Conservation (phyloP, 2,329 filamentous ascomycete genomes). For the Verruconis gallopava region DNA sequence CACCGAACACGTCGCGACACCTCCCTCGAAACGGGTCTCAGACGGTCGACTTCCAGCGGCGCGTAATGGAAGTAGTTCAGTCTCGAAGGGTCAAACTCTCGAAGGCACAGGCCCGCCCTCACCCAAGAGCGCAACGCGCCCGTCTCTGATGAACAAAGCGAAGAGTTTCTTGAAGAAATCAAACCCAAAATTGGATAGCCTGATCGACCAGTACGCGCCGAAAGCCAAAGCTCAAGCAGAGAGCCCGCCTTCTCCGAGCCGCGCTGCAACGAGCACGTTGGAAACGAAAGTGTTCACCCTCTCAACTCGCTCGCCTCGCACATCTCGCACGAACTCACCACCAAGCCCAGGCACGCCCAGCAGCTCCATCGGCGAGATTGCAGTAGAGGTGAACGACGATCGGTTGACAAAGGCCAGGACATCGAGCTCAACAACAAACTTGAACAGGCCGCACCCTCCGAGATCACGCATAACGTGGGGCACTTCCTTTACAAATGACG, state of each 20-base stretch:
- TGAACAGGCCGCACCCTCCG: conserved; percentile 2
- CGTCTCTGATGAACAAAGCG: conserved; percentile 1
- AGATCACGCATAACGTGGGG: conserved; percentile 7
- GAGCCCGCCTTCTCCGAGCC: neutral
- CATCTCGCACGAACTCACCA: conserved; percentile 5
- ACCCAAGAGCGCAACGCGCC: conserved; percentile 1
- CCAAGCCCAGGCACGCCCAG: neutral
- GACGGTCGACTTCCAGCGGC: neutral
- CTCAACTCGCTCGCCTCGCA: neutral
- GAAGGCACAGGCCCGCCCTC: neutral
- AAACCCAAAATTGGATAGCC: neutral
- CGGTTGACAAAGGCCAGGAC: neutral
- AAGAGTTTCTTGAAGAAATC: conserved; percentile 6
- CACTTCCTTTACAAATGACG: conserved; percentile 1
- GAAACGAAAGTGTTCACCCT: conserved; percentile 1
- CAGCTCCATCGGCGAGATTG: neutral
- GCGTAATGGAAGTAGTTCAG: neutral
- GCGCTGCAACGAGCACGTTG: neutral
- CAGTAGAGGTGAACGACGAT: neutral
- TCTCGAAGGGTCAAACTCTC: neutral
- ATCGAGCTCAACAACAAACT: neutral
- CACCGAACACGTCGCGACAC: neutral
- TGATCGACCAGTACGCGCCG: conserved; percentile 6
- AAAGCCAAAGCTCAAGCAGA: neutral
- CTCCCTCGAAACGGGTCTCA: neutral